Evolutionary conservation across 768 basidiomycete species (phyloP).

Genomic region (Tephrocybe sp.): DNA sequence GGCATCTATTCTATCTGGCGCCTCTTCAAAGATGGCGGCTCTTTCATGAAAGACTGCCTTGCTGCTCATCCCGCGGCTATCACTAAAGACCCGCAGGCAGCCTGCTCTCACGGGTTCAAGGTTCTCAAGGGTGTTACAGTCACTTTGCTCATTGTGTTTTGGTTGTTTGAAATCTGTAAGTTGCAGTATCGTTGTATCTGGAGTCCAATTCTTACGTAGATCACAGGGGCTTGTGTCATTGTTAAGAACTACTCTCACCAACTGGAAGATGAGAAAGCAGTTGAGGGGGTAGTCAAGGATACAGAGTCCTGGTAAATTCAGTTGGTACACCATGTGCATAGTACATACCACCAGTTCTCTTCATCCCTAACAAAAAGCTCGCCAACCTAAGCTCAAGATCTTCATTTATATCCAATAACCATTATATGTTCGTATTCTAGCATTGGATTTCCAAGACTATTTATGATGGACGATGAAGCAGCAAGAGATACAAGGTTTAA

Average conservation of each 20-base stretch:
- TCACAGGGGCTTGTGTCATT: slow-evolving; percentile 44
- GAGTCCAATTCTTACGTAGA: neutral
- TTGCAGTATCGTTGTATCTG: neutral
- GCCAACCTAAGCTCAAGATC: neutral
- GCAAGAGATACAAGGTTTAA: too few relatives aligned
- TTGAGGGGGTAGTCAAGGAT: slow-evolving; percentile 37
- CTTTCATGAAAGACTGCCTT: slow-evolving; percentile 36
- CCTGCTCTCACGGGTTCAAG: slow-evolving; percentile 36
- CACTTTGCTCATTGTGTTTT: slow-evolving; percentile 39
- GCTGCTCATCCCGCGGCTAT: slow-evolving; percentile 5
- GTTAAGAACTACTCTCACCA: slow-evolving; percentile 42
- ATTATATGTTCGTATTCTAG: too few relatives aligned
- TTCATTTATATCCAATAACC: too few relatives aligned
- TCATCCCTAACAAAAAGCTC: neutral
- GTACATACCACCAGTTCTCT: neutral
- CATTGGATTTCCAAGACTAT: too few relatives aligned
- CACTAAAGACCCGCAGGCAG: slow-evolving; percentile 19
- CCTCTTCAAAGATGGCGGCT: slow-evolving; percentile 37
- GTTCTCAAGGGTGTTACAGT: slow-evolving; percentile 41
- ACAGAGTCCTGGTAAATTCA: slow-evolving; percentile 39
- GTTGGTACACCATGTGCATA: slow-evolving; percentile 5
- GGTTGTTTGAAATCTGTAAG: slow-evolving; percentile 49
- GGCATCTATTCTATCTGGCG: slow-evolving; percentile 43
- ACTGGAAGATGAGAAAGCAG: slow-evolving; percentile 40
- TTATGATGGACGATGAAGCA: too few relatives aligned